Base-by-base conservation (phyloP, 2,329 filamentous ascomycete species). In the Biscogniauxia mediterranea region DNA sequence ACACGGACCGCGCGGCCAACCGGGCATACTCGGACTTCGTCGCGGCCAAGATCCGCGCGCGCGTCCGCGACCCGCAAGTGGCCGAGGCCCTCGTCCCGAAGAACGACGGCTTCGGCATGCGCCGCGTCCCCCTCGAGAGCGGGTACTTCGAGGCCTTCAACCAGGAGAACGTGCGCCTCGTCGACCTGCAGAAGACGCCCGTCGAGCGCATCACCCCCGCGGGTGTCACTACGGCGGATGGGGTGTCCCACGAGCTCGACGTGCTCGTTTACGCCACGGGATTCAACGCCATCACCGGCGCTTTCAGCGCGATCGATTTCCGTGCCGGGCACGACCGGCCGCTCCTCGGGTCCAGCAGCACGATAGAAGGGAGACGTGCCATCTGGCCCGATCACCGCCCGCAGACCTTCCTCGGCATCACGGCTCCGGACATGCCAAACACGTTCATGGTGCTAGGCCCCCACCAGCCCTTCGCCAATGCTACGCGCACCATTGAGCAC, bases 41-140 rank as follows among this genome's bases (percentile, higher is more conserved):
- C 20, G 38, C 38, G 6, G 55, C 20, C 23, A 66, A 64, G 57
- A 64, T 62, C 15, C 52, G 60, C 3, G 38, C 52, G 6, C 59
- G 56, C 11, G 55, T 66, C 26, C 26, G 32, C 1, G 64, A 66
- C 54, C 55, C 64, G 0, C 50, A 54, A 11, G 50, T 57, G 13
- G 59, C 58, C 6, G 55, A 61, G 8, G 52, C 49, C 7, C 54
- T 66, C 4, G 50, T 54, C 11, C 64, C 64, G 13, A 55, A 59
- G 15, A 55, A 60, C n/a, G 58, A 63, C 32, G 58, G 38, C 25
- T 87, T 84, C 66, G 85, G 83, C 7, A 74, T 79, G 50, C 87
- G 85, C 72, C 77, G 83, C 13, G 71, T 52, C 15, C 66, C 68
- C 0, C 61, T 71, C n/a, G 68, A 71, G 50, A 54, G 57, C 25